These are phyloP conservation scores for Ploettnerulaceae sp. DNA, from an alignment of 2,329 filamentous ascomycete genomes.

Conservation along the genomic window DNA sequence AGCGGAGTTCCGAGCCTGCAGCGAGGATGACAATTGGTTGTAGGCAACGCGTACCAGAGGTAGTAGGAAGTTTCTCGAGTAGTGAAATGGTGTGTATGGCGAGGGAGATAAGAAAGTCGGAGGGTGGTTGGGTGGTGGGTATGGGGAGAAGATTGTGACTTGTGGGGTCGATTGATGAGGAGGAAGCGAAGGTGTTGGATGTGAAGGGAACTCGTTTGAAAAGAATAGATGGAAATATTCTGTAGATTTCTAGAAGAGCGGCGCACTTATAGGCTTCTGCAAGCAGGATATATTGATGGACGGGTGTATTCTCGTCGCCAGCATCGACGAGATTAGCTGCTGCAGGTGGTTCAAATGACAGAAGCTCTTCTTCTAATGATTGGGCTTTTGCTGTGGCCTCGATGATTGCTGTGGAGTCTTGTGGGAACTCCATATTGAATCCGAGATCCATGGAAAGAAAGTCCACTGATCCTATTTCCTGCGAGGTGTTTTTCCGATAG, in stretches of 20 bases:
- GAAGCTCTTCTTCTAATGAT: slow-evolving; percentile 26
- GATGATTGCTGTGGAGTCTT: slow-evolving; percentile 16
- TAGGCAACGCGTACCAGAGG: slow-evolving; percentile 29
- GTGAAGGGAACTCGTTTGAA: slow-evolving; percentile 20
- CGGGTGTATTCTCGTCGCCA: slow-evolving; percentile 30
- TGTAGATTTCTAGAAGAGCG: slow-evolving; percentile 28
- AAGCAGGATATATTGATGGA: slow-evolving; percentile 30
- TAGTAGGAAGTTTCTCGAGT: slow-evolving; percentile 25
- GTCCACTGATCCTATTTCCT: slow-evolving; percentile 20
- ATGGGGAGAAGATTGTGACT: slow-evolving; percentile 16
- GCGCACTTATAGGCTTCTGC: slow-evolving; percentile 30
- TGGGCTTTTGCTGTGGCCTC: slow-evolving; percentile 23
- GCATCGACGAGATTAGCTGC: slow-evolving; percentile 25
- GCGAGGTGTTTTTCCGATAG: slow-evolving; percentile 21
- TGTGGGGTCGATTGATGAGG: neutral
- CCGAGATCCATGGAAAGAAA: slow-evolving; percentile 25
- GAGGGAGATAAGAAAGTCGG: slow-evolving; percentile 29
- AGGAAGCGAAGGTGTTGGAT: slow-evolving; percentile 9
- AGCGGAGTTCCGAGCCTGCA: slow-evolving; percentile 26
- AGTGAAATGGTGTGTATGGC: slow-evolving; percentile 28
- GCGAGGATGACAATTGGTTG: slow-evolving; percentile 29
- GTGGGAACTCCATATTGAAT: slow-evolving; percentile 20
- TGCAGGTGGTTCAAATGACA: slow-evolving; percentile 25
- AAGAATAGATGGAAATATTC: slow-evolving; percentile 26
- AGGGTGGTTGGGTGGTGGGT: slow-evolving; percentile 16